phyloP scores from a whole-genome alignment of 2,329 filamentous ascomycete species.

The Zymoseptoria ardabiliae region DNA sequence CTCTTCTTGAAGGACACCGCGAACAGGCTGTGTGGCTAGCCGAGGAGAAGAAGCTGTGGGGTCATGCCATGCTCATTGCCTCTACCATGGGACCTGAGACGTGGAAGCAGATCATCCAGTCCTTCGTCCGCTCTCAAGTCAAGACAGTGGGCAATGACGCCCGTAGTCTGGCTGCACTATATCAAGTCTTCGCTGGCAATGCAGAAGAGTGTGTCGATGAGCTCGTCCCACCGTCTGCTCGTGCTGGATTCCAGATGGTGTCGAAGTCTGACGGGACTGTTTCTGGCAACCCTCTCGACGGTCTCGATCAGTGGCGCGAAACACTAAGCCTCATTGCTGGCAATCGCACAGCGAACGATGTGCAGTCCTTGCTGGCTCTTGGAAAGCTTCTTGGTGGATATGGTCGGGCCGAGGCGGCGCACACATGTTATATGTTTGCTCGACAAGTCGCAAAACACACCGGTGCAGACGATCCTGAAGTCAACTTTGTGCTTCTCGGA shows the following conservation, averaged over 20 bases:
- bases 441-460: constrained; percentile 63
- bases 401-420: constrained; percentile 81
- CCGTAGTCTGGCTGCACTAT: constrained; percentile 82
- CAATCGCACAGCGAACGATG: constrained; percentile 78
- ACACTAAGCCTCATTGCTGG: constrained; percentile 78
- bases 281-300: constrained; percentile 68
- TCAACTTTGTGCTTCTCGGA: constrained; percentile 76
- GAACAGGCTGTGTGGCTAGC: constrained; percentile 91
- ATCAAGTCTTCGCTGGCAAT: constrained; percentile 90
- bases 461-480: constrained; percentile 71
- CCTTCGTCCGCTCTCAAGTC: constrained; percentile 93
- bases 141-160: constrained; percentile 72
- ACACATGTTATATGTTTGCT: constrained; percentile 89
- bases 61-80: constrained; percentile 88
- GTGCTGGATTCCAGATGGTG: constrained; percentile 85
- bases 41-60: constrained; percentile 90
- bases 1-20: constrained; percentile 71
- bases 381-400: constrained; percentile 79
- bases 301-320: constrained; percentile 89
- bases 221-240: constrained; percentile 83
- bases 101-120: constrained; percentile 89
- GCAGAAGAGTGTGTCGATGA: constrained; percentile 92
- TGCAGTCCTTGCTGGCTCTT: constrained; percentile 67
- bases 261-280: constrained; percentile 59
- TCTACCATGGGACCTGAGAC: constrained; percentile 64